These are phyloP conservation scores for Leccinum disarticulatum DNA, from an alignment of 768 basidiomycete species.

Conservation along the genomic window DNA sequence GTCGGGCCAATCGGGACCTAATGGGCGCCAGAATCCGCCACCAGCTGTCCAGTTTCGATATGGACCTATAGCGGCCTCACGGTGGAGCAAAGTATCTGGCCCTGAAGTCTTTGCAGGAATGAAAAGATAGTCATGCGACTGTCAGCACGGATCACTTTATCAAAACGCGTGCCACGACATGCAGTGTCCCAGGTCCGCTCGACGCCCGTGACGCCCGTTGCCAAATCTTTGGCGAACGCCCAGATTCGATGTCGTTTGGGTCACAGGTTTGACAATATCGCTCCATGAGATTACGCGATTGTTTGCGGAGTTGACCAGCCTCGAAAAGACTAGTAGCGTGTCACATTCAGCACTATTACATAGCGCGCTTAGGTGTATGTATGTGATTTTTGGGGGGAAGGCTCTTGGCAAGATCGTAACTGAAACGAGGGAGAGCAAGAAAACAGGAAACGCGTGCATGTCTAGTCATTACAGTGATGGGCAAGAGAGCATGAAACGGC, in stretches of 20 bases:
- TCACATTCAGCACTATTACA: slow-evolving; percentile 17
- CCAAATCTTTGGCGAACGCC: slow-evolving; percentile 6
- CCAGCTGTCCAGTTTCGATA: slow-evolving; percentile 40
- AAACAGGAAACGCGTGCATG: slow-evolving; percentile 48
- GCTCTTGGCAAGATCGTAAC: slow-evolving; percentile 32
- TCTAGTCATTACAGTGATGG: slow-evolving; percentile 66
- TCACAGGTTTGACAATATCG: slow-evolving; percentile 4
- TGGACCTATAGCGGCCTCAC: slow-evolving; percentile 62
- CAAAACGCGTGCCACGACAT: slow-evolving; percentile 6
- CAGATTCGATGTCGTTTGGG: slow-evolving; percentile 7
- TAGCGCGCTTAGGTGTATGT: slow-evolving; percentile 16
- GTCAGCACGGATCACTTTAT: slow-evolving; percentile 1
- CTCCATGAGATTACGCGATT: slow-evolving; percentile 3
- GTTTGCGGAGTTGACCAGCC: slow-evolving; percentile 1
- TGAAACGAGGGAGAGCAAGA: slow-evolving; percentile 37
- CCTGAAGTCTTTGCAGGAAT: slow-evolving; percentile 62
- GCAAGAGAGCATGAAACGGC: slow-evolving; percentile 19
- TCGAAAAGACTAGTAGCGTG: slow-evolving; percentile 11
- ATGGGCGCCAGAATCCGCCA: slow-evolving; percentile 25
- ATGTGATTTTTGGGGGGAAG: slow-evolving; percentile 13
- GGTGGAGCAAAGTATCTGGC: slow-evolving; percentile 74
- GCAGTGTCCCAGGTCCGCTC: slow-evolving; percentile 4
- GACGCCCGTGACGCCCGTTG: neutral
- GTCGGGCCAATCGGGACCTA: slow-evolving; percentile 18
- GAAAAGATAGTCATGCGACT: slow-evolving; percentile 48